phyloP scores from a whole-genome alignment of 1,284 basidiomycete species.

The Leccinum griseonigrum region DNA sequence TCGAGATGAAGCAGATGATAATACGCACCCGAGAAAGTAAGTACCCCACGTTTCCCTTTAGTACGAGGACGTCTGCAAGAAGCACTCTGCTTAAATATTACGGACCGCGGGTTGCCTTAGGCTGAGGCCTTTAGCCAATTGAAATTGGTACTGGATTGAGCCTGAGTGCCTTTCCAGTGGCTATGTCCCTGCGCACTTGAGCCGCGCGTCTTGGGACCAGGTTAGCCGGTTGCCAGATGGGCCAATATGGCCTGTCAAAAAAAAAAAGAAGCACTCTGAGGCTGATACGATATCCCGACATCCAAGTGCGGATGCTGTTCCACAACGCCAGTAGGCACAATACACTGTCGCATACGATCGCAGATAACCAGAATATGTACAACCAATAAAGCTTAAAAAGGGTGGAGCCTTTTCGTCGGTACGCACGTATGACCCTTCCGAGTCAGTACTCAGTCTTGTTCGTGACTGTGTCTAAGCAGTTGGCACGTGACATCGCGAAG shows the following conservation, averaged over 20 bases:
- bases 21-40: slow-evolving; percentile 24
- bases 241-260: no score
- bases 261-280: slow-evolving; percentile 2
- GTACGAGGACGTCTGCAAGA: slow-evolving; percentile 11
- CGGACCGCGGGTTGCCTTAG: no score
- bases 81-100: neutral
- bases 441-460: slow-evolving; percentile 7
- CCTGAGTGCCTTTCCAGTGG: no score
- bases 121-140: no score
- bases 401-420: slow-evolving; percentile 5
- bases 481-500: no score
- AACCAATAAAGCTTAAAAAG: slow-evolving; percentile 4
- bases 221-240: no score
- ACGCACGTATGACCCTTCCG: slow-evolving; percentile 14
- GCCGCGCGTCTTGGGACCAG: no score
- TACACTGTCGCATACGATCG: slow-evolving; percentile 7
- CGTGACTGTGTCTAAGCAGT: slow-evolving; percentile 1
- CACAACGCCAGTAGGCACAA: slow-evolving; percentile 17
- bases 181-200: no score
- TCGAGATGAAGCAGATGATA: neutral
- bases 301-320: slow-evolving; percentile 9
- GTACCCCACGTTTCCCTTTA: slow-evolving; percentile 16
- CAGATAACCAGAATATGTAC: slow-evolving; percentile 20
- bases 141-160: no score
- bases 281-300: neutral